These are phyloP conservation scores for Moesziomyces sp. DNA, from an alignment of 1,284 basidiomycete genomes.

Conservation along the genomic window DNA sequence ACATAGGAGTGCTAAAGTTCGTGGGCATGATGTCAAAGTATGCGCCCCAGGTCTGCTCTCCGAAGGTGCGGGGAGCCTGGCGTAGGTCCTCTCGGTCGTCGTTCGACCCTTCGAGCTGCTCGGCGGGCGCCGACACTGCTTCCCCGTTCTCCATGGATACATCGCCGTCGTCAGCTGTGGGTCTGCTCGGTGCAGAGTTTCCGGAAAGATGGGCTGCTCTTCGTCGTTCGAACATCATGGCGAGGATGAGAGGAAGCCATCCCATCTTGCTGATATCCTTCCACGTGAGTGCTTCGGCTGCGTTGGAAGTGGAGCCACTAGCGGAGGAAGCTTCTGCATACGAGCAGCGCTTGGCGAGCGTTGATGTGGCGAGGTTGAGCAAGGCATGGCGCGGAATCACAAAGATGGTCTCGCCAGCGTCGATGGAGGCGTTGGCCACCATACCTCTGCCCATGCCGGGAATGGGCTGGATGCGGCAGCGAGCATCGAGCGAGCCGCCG, in stretches of 20 bases:
- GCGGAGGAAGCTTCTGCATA: constrained; percentile 22
- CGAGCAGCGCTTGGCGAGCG: constrained; percentile 68
- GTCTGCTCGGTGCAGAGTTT: background rate
- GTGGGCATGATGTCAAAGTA: constrained; percentile 73
- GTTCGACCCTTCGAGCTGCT: constrained; percentile 29
- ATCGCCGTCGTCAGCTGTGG: constrained; percentile 21
- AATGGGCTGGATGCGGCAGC: constrained; percentile 72
- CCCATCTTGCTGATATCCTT: constrained; percentile 70
- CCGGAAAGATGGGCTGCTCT: constrained; percentile 15
- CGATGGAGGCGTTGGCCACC: constrained; percentile 77
- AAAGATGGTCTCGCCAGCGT: constrained; percentile 81
- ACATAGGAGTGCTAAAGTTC: constrained; percentile 88
- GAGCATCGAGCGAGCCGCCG: constrained; percentile 66
- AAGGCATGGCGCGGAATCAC: constrained; percentile 81
- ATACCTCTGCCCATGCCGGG: constrained; percentile 77
- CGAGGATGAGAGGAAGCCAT: constrained; percentile 88
- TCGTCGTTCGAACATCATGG: constrained; percentile 90
- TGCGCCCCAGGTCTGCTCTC: constrained; percentile 55
- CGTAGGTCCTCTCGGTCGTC: constrained; percentile 11
- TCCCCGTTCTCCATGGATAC: constrained; percentile 43
- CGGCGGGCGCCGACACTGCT: background rate
- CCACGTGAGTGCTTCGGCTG: constrained; percentile 22
- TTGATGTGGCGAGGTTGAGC: constrained; percentile 81
- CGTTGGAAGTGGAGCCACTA: background rate
- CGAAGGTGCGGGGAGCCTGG: constrained; percentile 9